Evolutionary conservation across 306 rosid species (phyloP).

Genomic region (Rubus idaeus): DNA sequence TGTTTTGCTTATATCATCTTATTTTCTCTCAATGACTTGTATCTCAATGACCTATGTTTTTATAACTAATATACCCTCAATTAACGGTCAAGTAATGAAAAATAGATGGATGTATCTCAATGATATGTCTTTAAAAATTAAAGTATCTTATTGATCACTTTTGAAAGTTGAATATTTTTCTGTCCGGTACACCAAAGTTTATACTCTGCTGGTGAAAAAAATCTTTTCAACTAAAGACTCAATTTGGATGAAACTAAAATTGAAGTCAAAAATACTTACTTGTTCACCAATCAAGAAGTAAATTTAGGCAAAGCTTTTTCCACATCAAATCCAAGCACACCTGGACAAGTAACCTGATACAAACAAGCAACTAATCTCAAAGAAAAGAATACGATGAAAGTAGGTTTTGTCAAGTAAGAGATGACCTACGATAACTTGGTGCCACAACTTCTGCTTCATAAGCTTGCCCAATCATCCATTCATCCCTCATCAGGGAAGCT

Average conservation of each 20-base stretch:
- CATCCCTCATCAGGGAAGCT: neutral
- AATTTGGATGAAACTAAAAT: neutral
- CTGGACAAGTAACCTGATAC: slow-evolving; percentile 7
- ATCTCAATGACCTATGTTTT: too few relatives aligned
- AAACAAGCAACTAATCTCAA: slow-evolving; percentile 22
- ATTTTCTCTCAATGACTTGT: too few relatives aligned
- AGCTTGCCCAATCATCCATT: neutral
- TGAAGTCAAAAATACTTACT: neutral
- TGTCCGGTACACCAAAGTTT: too few relatives aligned
- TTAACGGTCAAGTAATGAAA: too few relatives aligned
- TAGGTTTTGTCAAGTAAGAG: slow-evolving; percentile 18
- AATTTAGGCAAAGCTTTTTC: neutral
- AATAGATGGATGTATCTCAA: too few relatives aligned
- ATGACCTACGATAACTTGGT: neutral
- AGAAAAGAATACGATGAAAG: slow-evolving; percentile 50
- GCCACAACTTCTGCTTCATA: slow-evolving; percentile 18
- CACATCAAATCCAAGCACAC: neutral
- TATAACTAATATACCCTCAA: too few relatives aligned
- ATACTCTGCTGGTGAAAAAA: too few relatives aligned
- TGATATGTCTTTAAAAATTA: too few relatives aligned
- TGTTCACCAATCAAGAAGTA: neutral
- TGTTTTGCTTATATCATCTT: too few relatives aligned
- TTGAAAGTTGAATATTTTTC: too few relatives aligned
- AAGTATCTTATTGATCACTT: too few relatives aligned
- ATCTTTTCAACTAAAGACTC: neutral